phyloP scores from a whole-genome alignment of 2,329 filamentous ascomycete genomes.

The Lachnellula subtilissima region DNA sequence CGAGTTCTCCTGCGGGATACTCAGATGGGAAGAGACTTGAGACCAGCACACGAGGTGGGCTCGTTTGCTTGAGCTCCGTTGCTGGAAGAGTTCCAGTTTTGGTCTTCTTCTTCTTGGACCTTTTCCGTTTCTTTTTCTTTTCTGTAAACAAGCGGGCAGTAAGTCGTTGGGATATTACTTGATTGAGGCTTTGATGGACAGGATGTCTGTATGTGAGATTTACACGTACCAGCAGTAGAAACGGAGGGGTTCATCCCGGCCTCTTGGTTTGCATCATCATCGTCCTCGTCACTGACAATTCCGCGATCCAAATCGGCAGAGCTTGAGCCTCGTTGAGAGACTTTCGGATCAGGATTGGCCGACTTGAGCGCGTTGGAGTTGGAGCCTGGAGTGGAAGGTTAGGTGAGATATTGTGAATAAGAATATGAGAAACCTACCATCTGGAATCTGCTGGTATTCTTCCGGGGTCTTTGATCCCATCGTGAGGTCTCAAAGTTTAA shows the following conservation, averaged over 20 bases:
- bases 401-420: background rate
- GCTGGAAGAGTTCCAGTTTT: constrained; percentile 44
- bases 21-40: constrained; percentile 65
- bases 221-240: constrained; percentile 11
- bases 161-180: background rate
- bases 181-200: background rate
- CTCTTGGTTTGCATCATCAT: constrained; percentile 15
- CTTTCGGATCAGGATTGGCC: constrained; percentile 8
- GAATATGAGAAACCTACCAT: constrained; percentile 14
- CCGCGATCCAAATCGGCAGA: constrained; percentile 24
- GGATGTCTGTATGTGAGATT: background rate
- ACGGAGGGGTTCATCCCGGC: constrained; percentile 9
- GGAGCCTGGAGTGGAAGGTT: constrained; percentile 5
- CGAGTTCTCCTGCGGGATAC: constrained; percentile 75
- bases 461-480: constrained; percentile 25
- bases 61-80: constrained; percentile 64
- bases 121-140: constrained; percentile 60
- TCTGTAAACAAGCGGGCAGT: background rate
- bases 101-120: constrained; percentile 63
- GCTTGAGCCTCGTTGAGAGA: constrained; percentile 9
- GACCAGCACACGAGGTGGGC: constrained; percentile 69
- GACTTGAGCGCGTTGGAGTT: constrained; percentile 18
- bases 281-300: constrained; percentile 16
- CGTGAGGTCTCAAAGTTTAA: background rate
- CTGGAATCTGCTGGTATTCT: constrained; percentile 19